Conservation (phyloP, 2,329 filamentous ascomycete genomes). For the Conoideocrella luteorostrata region DNA sequence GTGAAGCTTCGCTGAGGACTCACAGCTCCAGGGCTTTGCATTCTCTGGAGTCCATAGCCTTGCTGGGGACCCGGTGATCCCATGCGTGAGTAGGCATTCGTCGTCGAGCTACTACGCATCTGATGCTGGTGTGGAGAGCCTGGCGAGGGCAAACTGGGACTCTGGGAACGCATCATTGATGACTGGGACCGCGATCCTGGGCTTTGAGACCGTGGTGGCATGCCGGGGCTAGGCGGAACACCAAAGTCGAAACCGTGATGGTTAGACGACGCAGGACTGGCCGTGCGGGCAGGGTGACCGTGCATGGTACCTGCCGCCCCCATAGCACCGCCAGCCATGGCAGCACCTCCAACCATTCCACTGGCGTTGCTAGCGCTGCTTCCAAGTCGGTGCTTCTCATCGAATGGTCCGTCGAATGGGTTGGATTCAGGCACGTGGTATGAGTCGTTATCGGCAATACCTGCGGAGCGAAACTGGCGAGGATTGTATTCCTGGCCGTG, state of each 20-base stretch:
- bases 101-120: constrained; percentile 9
- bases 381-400: constrained; percentile 8
- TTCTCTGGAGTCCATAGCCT: constrained; percentile 9
- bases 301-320: constrained; percentile 4
- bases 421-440: constrained; percentile 14
- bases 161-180: constrained; percentile 1
- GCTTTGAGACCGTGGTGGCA: constrained; percentile 4
- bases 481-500: constrained; percentile 17
- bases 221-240: constrained; percentile 8
- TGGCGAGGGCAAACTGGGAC: neutral
- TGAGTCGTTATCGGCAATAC: constrained; percentile 10
- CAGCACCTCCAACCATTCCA: constrained; percentile 11
- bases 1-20: constrained; percentile 11
- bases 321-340: constrained; percentile 4
- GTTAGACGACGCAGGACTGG: constrained; percentile 11
- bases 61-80: constrained; percentile 12
- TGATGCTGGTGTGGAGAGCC: constrained; percentile 5
- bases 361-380: constrained; percentile 10
- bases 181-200: constrained; percentile 3
- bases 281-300: constrained; percentile 3
- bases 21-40: constrained; percentile 11
- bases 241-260: constrained; percentile 14
- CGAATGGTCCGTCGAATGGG: constrained; percentile 8
- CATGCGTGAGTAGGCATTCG: constrained; percentile 6
- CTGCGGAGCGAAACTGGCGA: constrained; percentile 9